Evolutionary conservation across 441 rosid genomes (phyloP).

Genomic region (Geranium incanum): DNA sequence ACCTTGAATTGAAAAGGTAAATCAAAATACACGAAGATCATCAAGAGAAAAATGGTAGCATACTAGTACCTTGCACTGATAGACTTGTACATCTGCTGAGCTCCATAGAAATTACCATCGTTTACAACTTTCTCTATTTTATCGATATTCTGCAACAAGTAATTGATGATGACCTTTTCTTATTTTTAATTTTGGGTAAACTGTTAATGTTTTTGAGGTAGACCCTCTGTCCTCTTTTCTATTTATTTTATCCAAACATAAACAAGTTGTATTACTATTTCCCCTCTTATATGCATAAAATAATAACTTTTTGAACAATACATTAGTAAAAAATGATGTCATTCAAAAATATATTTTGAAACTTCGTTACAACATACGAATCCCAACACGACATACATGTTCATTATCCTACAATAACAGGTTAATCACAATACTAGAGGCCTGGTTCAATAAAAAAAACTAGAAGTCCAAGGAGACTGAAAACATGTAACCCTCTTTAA

Average conservation of each 20-base stretch:
- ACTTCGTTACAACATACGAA: neutral
- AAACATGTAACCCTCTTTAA: too few relatives aligned
- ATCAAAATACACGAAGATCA: too few relatives aligned
- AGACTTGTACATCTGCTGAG: constrained; percentile 92
- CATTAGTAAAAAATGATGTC: neutral
- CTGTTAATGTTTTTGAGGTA: neutral
- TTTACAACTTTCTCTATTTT: constrained; percentile 65
- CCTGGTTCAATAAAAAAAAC: too few relatives aligned
- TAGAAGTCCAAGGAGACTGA: too few relatives aligned
- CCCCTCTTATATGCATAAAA: neutral
- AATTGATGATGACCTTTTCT: neutral
- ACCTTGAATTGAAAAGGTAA: neutral
- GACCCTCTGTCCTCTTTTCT: neutral
- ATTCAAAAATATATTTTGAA: neutral
- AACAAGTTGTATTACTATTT: neutral
- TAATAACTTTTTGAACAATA: neutral
- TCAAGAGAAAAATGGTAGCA: too few relatives aligned
- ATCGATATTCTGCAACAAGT: constrained; percentile 51
- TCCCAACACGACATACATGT: neutral
- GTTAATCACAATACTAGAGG: neutral
- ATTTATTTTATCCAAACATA: neutral
- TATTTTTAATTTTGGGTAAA: neutral
- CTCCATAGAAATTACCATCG: constrained; percentile 83
- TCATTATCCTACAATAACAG: neutral
- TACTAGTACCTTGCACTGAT: constrained; percentile 57